Base-by-base conservation (phyloP, 768 basidiomycete species). In the Cantharellus cinnabarinus region DNA sequence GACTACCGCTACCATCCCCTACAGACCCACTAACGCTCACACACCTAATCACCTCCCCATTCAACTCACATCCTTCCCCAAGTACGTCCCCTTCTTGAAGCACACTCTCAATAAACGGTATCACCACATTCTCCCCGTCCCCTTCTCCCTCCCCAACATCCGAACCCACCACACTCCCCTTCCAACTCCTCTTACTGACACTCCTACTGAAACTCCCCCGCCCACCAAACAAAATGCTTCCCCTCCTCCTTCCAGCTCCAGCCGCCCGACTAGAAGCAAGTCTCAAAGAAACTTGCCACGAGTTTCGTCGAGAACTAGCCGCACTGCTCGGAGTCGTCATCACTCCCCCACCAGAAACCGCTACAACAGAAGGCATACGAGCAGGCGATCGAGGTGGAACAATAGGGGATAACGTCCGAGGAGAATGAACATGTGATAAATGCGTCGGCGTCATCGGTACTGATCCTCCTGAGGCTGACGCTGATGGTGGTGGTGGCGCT, bases 21-120 rank as follows among this genome's bases (percentile, higher is more conserved):
- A 29, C 20, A 29, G 0, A 29, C 10, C 50, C 10, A 37, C 59
- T 56, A 55, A 85, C 79, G 57, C 80, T 75, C 35, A 58, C 60
- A 1, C 10, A 7, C 59, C 76, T 74, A 52, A 89, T 77, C 41
- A 66, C 66, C 69, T 89, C 79, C 52, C 79, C 84, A 64, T 82
- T 83, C 34, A 90, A 75, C 34, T 65, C 66, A 59, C 79, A 71
- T 50, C 79, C 85, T 62, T 83, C 75, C 38, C 82, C 85, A 37
- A 91, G 78, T 64, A 80, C 63, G 64, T 90, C 88, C 10, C 86
- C 86, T 0, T 79, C 79, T 39, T 71, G 71, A 58, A 91, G 76
- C 60, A 89, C 79, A 67, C 86, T 80, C 61, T 79, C 76, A 40
- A 59, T 41, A 57, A 76, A 64, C 58, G 70, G 59, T 62, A 51